Evolutionary conservation across 768 basidiomycete genomes (phyloP), one percentile per base, ranked within the genome.

Genomic region (Tricholoma hemisulphureum): DNA sequence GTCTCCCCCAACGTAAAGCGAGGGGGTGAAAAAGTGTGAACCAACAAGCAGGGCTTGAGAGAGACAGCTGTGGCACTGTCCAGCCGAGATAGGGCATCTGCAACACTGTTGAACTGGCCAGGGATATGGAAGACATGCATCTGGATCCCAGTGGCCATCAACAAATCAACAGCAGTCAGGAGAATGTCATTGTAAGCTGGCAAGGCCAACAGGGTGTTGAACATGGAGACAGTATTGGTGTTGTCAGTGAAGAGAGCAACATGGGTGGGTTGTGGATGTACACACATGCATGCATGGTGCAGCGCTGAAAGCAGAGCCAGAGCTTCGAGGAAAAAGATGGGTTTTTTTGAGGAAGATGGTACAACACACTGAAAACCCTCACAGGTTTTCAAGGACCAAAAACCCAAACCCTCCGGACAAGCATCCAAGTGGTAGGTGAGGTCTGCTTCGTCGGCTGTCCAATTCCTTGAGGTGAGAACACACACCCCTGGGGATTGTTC

Each of bases 11-110:
- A n/a, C n/a, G n/a, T n/a, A n/a, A n/a, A n/a, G 5, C 32, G 51
- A 56, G 63, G 60, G 60, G 60, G 58, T 58, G 31, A 3, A 53
- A 61, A 67, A 14, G 26, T 28, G 1, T 1, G 6, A 37, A 67
- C 59, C 1, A 9, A 16, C 5, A 67, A 37, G 9, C 23, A 1
- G 6, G 41, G 23, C 7, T 11, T 6, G 50, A 14, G 3, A 13
- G n/a, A 4, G 13, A 9, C 0, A 1, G 66, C 64, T 5, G 2
- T 18, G 1, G 11, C 0, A 37, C 56, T 34, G 0, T 59, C 26
- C 6, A 3, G 23, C 0, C 67, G 66, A 1, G 73, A 76, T 2
- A 77, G 53, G 1, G 71, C 67, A 48, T 75, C 74, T 0, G 73
- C 72, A 2, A 73, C 58, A 0, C 7, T 13, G 46, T 77, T 77